Base-by-base conservation (phyloP, 371 early-diverging fungal species). In the Apophysomyces trapeziformis region DNA sequence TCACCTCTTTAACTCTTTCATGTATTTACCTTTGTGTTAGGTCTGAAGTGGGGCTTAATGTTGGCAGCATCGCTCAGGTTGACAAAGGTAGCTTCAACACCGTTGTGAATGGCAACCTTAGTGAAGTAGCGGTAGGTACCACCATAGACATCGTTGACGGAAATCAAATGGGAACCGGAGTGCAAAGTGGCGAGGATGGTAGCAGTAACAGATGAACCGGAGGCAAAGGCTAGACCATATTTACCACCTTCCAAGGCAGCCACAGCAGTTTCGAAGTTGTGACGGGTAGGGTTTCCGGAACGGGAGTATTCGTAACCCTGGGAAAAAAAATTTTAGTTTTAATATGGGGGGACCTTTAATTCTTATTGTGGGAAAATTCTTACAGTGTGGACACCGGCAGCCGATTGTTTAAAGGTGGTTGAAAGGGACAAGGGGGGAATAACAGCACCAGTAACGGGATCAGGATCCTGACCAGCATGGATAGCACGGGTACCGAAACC, bases 71-170 rank as follows among this genome's bases (percentile, higher is more conserved):
- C 87, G 46, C 68, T 73, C 73, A 97, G 83, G 80, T 97, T 95
- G 45, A 96, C 92, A 88, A 98, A 98, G 47, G 89, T 84, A n/a
- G 90, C 87, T 62, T 92, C 90, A 56, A 92, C 83, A 37, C 89
- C 89, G 65, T 85, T 65, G 69, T 79, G 80, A 44, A 76, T 74
- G 14, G 96, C 96, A 13, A 98, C 96, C 85, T 95, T 96, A 76
- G 94, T 96, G 75, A 99, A 92, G 85, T 95, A 97, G 63, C 98
- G 92, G 84, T 95, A 94, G 60, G 97, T 97, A 64, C 99, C 98
- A 74, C 99, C 98, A 75, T 99, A 98, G 45, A 96, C 96, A 75
- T 98, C 98, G 83, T 95, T 96, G 70, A 96, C 95, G 54, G 89
- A 88, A 70, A 97, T 87, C 18, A 98, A 78, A 72, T 98, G 97